phyloP scores from a whole-genome alignment of 139 green algal species.

The Micromonas commoda region DNA sequence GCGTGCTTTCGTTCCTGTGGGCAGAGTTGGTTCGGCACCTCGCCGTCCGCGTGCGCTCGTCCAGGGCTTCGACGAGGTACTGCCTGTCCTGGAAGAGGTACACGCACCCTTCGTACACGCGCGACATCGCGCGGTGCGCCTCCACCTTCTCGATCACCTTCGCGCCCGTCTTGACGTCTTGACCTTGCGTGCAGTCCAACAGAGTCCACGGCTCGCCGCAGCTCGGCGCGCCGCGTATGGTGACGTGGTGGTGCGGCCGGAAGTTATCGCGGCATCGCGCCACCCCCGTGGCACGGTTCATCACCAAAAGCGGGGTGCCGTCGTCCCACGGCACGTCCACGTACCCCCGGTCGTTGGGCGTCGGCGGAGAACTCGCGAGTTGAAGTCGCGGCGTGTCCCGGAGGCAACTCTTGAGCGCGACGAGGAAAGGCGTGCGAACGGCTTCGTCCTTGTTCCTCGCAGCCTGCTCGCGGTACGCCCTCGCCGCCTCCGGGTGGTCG shows the following conservation, averaged over 20 bases:
- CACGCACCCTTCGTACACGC: slow-evolving; percentile 5
- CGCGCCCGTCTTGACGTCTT: not conserved
- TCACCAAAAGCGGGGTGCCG: not conserved
- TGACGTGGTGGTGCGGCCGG: not conserved
- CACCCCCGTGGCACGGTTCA: not conserved
- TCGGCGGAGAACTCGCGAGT: no score
- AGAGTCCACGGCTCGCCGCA: not conserved
- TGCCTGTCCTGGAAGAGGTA: not conserved
- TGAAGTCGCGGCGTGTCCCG: no score
- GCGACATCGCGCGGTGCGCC: slow-evolving; percentile 5
- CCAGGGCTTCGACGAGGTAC: not conserved
- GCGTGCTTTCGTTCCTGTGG: not conserved
- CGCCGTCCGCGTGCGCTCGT: not conserved
- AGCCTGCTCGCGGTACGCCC: not conserved
- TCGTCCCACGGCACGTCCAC: not conserved
- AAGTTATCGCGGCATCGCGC: not conserved
- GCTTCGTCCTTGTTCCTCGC: not conserved
- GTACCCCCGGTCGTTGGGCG: not conserved
- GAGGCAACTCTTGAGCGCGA: not conserved
- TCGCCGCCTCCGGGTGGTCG: not conserved
- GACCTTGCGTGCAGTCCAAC: not conserved
- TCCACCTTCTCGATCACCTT: not conserved
- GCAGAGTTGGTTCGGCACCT: no score
- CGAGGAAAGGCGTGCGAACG: not conserved
- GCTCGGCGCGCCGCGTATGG: slow-evolving; percentile 1